Evolutionary conservation across 257 asterid genomes (phyloP).

Genomic region (Solanum medicagineum): DNA sequence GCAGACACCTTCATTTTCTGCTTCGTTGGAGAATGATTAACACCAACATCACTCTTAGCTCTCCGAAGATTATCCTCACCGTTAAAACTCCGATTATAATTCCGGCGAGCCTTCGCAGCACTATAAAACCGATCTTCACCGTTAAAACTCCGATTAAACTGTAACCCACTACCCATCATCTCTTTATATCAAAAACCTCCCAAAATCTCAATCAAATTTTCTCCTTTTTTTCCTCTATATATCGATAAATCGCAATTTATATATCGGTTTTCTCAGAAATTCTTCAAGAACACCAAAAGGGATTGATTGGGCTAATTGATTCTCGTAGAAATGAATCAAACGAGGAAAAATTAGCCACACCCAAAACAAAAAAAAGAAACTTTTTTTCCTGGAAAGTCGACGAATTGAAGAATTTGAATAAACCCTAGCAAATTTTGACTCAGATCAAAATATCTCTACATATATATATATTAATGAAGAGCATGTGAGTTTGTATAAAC

Average conservation of each 20-base stretch:
- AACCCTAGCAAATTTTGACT: slow-evolving; percentile 16
- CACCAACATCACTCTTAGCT: slow-evolving; percentile 61
- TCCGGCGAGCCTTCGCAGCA: slow-evolving; percentile 64
- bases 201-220: slow-evolving; percentile 9
- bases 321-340: background rate
- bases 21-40: slow-evolving; percentile 5
- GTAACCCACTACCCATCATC: slow-evolving; percentile 91
- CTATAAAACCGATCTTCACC: slow-evolving; percentile 80
- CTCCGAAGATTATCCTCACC: slow-evolving; percentile 20
- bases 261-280: background rate
- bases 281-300: background rate
- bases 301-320: background rate
- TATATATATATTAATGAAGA: background rate
- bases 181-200: slow-evolving; percentile 22
- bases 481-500: slow-evolving; percentile 3
- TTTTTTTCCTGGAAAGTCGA: background rate
- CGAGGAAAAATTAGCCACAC: background rate
- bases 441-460: background rate
- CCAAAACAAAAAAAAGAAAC: background rate
- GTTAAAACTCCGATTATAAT: slow-evolving; percentile 7
- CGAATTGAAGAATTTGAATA: background rate
- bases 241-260: background rate
- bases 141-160: slow-evolving; percentile 67
- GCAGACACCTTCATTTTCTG: background rate
- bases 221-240: background rate